A percentile compares a stretch with the other conserved stretches of the same genome.
Evolutionary conservation across 257 asterid genomes (phyloP).

Genomic region (Plantago elongata): DNA sequence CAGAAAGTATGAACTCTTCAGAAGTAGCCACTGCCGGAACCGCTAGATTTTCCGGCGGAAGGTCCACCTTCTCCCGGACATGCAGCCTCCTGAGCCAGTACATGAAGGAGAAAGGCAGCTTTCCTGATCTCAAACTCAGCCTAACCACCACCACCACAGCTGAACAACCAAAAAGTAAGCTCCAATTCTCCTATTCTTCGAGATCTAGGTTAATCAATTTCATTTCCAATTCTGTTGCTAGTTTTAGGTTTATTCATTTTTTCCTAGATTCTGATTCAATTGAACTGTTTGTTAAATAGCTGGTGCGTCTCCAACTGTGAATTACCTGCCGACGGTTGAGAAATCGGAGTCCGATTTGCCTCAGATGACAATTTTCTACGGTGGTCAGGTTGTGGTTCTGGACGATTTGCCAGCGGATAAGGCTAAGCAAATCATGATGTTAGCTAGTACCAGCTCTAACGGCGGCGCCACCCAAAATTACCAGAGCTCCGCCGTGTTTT

Average conservation of each 20-base stretch:
- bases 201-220: too few species aligned
- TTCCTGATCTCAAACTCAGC: slow-evolving; percentile 64
- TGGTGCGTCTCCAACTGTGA: slow-evolving; percentile 16
- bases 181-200: too few species aligned
- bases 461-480: slow-evolving; percentile 8
- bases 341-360: slow-evolving; percentile 18
- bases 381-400: slow-evolving; percentile 40
- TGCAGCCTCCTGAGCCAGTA: slow-evolving; percentile 63
- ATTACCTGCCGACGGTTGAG: slow-evolving; percentile 26
- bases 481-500: slow-evolving; percentile 17
- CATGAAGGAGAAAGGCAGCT: slow-evolving; percentile 57
- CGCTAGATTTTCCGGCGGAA: slow-evolving; percentile 40
- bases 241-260: slow-evolving; percentile 6
- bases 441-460: slow-evolving; percentile 23
- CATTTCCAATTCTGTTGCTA: slow-evolving; percentile 6
- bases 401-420: slow-evolving; percentile 36
- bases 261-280: neutral
- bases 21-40: slow-evolving; percentile 34
- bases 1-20: slow-evolving; percentile 28
- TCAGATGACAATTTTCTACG: slow-evolving; percentile 45
- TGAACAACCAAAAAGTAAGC: slow-evolving; percentile 39
- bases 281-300: slow-evolving; percentile 17
- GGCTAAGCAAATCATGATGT: slow-evolving; percentile 37
- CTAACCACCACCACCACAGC: slow-evolving; percentile 31
- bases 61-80: slow-evolving; percentile 59